A percentile compares a stretch with the other conserved stretches of the same genome.
phyloP scores from a whole-genome alignment of 1,139 yeast genomes.

The Kodamaea ohmeri region DNA sequence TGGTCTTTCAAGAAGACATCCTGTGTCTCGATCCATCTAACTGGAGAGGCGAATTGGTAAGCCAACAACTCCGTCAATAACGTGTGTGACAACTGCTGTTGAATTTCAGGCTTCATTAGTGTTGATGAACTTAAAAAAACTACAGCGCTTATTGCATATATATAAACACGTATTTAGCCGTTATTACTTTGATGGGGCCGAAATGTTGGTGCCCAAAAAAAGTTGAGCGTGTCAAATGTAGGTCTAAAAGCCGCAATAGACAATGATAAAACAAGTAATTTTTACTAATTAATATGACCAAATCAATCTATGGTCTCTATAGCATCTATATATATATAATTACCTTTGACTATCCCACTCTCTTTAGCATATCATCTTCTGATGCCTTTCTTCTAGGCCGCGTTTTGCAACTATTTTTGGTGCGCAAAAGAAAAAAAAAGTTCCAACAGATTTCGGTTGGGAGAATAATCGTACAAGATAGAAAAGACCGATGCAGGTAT shows the following conservation, averaged over 20 bases:
- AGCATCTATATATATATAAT: no score
- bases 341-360: no score
- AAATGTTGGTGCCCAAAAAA: constrained; percentile 6
- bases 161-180: constrained; percentile 4
- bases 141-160: constrained; percentile 1
- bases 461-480: no score
- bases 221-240: constrained; percentile 4
- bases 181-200: constrained; percentile 1
- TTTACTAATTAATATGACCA: no score
- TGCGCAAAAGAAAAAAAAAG: neutral
- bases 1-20: constrained; percentile 92
- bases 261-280: no score
- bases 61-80: constrained; percentile 93
- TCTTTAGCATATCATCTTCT: no score
- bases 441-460: constrained; percentile 5
- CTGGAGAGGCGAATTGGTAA: constrained; percentile 98
- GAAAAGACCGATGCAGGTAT: no score
- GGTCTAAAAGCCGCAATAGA: no score
- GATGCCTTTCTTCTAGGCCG: neutral
- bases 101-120: constrained; percentile 91
- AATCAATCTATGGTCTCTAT: no score
- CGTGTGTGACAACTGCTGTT: constrained; percentile 95
- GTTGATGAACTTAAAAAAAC: constrained; percentile 3
- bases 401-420: neutral
- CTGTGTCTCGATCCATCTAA: constrained; percentile 99